phyloP scores from a whole-genome alignment of 331 rosid genomes.

The Spiraea crenata region DNA sequence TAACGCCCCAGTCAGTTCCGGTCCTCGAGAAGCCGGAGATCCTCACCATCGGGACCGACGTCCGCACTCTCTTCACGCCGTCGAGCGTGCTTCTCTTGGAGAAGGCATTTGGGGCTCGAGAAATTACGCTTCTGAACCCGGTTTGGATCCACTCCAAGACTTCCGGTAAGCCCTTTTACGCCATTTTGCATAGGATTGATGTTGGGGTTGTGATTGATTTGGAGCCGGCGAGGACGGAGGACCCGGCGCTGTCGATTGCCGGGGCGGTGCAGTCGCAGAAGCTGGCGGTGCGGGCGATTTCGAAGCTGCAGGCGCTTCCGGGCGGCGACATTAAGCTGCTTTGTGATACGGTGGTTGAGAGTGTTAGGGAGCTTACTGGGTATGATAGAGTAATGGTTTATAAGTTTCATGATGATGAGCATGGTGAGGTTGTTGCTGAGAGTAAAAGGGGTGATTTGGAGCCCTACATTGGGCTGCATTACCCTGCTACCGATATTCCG shows the following conservation, averaged over 20 bases:
- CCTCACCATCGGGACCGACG: constrained; percentile 55
- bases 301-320: constrained; percentile 78
- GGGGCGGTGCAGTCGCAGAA: constrained; percentile 98
- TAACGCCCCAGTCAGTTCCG: constrained; percentile 75
- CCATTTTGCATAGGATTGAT: constrained; percentile 79
- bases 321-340: constrained; percentile 73
- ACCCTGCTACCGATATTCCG: constrained; percentile 93
- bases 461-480: constrained; percentile 92
- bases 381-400: constrained; percentile 97
- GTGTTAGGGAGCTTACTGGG: constrained; percentile 77
- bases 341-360: constrained; percentile 79
- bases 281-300: constrained; percentile 87
- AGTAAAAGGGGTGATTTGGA: constrained; percentile 79
- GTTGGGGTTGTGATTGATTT: constrained; percentile 88
- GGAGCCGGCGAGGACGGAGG: constrained; percentile 82
- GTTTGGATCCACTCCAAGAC: constrained; percentile 78
- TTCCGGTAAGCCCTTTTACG: constrained; percentile 82
- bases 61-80: constrained; percentile 53
- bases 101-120: constrained; percentile 78
- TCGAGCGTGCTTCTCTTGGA: constrained; percentile 55
- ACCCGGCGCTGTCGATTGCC: constrained; percentile 96
- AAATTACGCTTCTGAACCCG: constrained; percentile 80
- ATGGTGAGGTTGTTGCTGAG: constrained; percentile 95
- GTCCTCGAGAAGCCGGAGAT: constrained; percentile 41
- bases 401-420: constrained; percentile 93